Conservation (phyloP, 116 monocot species). For the Cymodocea nodosa region DNA sequence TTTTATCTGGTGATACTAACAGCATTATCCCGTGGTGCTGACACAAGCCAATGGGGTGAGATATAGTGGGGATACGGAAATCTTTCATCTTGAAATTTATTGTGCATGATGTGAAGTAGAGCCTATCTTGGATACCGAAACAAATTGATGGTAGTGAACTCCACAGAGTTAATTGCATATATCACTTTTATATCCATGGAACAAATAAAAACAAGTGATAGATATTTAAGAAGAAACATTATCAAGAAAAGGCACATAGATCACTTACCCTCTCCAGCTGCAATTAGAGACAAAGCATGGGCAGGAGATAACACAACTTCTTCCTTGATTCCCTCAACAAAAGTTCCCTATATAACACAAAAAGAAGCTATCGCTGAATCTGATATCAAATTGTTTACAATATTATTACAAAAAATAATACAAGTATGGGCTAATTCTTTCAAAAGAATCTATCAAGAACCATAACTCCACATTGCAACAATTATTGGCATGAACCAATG, state of each 20-base stretch:
- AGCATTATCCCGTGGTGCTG: too few species aligned
- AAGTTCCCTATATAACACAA: constrained; percentile 50
- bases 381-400: not conserved
- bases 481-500: too few species aligned
- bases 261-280: constrained; percentile 80
- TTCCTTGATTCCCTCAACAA: constrained; percentile 91
- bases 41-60: too few species aligned
- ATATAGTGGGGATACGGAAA: too few species aligned
- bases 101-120: too few species aligned
- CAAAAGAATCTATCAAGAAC: too few species aligned
- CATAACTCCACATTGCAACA: too few species aligned
- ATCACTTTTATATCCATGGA: not conserved
- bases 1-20: too few species aligned
- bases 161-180: too few species aligned
- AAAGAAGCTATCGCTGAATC: not conserved
- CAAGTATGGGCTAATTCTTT: not conserved
- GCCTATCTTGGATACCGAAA: too few species aligned
- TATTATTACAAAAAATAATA: not conserved
- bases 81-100: too few species aligned
- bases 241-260: not conserved
- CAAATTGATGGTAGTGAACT: too few species aligned
- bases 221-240: not conserved
- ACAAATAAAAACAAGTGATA: not conserved
- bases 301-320: constrained; percentile 95
- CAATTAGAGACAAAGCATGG: constrained; percentile 91